phyloP scores from a whole-genome alignment of 805 yeast genomes.

The Cyberlindnera xylosilytica region DNA sequence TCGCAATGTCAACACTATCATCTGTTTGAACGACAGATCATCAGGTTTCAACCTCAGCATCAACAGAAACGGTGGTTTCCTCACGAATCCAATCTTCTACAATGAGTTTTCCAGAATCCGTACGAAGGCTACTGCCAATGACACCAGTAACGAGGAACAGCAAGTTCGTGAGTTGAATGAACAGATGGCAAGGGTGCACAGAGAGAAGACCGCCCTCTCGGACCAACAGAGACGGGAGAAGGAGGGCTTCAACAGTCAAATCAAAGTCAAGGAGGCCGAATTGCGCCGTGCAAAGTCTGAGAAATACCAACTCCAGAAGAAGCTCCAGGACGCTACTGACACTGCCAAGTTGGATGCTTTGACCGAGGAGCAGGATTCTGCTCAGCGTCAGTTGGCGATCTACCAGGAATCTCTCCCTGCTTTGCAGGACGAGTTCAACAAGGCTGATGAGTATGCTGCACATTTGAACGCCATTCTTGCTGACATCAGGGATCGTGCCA shows the following conservation, averaged over 20 bases:
- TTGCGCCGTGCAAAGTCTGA: slow-evolving; percentile 22
- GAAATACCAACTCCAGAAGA: slow-evolving; percentile 33
- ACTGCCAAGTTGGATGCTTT: slow-evolving; percentile 37
- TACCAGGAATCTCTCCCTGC: slow-evolving; percentile 27
- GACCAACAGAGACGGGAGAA: slow-evolving; percentile 20
- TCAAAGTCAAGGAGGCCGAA: background rate
- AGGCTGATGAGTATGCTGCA: slow-evolving; percentile 18
- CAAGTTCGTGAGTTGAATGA: background rate
- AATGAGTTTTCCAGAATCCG: slow-evolving; percentile 20
- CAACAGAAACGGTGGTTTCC: slow-evolving; percentile 39
- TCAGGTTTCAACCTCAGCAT: slow-evolving; percentile 45
- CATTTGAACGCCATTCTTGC: slow-evolving; percentile 21
- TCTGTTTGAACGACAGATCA: slow-evolving; percentile 38
- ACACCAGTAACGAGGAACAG: slow-evolving; percentile 14
- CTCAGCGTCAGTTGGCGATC: background rate
- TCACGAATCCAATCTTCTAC: slow-evolving; percentile 53
- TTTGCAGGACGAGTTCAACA: slow-evolving; percentile 22
- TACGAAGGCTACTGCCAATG: slow-evolving; percentile 17
- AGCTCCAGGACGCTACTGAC: slow-evolving; percentile 43
- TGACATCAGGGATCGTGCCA: slow-evolving; percentile 15
- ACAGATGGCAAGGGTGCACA: slow-evolving; percentile 8
- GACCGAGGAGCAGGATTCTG: slow-evolving; percentile 7
- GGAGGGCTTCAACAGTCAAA: slow-evolving; percentile 3
- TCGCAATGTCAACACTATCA: slow-evolving; percentile 39
- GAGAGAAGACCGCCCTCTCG: slow-evolving; percentile 12